Percentiles rank a stretch among this genome's conserved stretches.
These are phyloP conservation scores for Penicillium verrucosum DNA, from an alignment of 2,329 filamentous ascomycete genomes.

Conservation along the genomic window DNA sequence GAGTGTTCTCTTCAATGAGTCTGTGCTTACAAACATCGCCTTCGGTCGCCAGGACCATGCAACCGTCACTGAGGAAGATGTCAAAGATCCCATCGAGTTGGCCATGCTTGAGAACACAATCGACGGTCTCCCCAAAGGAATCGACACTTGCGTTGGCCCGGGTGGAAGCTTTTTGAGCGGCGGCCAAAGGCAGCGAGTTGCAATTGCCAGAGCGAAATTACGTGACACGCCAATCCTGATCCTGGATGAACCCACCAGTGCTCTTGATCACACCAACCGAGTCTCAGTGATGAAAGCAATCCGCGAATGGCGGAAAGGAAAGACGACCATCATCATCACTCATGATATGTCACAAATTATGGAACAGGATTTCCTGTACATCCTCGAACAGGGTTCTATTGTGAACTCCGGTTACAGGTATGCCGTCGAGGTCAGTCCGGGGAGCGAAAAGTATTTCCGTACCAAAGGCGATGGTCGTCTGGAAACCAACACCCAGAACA, in stretches of 20 bases:
- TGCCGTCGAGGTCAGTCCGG: constrained; percentile 46
- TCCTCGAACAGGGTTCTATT: constrained; percentile 68
- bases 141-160: constrained; percentile 68
- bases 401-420: constrained; percentile 65
- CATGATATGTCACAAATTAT: constrained; percentile 79
- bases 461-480: background rate
- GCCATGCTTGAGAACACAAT: constrained; percentile 69
- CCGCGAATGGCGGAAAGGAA: constrained; percentile 70
- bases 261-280: constrained; percentile 71
- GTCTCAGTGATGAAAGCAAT: constrained; percentile 69
- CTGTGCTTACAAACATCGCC: constrained; percentile 72
- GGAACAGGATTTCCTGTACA: constrained; percentile 71
- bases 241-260: constrained; percentile 84
- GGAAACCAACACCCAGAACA: background rate
- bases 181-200: constrained; percentile 78
- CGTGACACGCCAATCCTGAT: constrained; percentile 77
- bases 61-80: constrained; percentile 51
- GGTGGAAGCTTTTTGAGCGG: constrained; percentile 74
- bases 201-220: constrained; percentile 73
- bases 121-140: constrained; percentile 61
- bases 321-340: constrained; percentile 90
- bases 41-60: constrained; percentile 60
- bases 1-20: constrained; percentile 77
- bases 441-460: constrained; percentile 25
- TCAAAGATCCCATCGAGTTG: constrained; percentile 62